These are phyloP conservation scores for Aphanomyces invadans DNA, from an alignment of 352 stramenopile species.

Conservation along the genomic window DNA sequence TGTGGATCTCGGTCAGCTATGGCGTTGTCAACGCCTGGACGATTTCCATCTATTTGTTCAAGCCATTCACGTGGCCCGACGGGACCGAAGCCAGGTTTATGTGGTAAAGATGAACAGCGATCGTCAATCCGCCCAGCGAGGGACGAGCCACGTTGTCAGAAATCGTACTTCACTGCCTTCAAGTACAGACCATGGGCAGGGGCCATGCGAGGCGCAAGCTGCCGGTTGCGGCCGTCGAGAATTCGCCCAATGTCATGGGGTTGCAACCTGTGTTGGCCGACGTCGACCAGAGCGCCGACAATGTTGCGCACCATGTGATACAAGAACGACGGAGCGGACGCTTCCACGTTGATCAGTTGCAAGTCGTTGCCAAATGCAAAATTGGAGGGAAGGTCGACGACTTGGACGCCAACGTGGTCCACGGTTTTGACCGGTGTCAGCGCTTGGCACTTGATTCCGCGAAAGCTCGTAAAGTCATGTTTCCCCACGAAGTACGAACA, in stretches of 20 bases:
- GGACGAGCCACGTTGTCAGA: too few species aligned
- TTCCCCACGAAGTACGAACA: constrained; percentile 15
- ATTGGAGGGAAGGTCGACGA: not conserved
- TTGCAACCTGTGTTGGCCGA: constrained; percentile 42
- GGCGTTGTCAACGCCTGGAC: constrained; percentile 54
- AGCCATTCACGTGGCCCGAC: constrained; percentile 70
- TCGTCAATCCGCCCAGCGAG: too few species aligned
- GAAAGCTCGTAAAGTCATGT: constrained; percentile 24
- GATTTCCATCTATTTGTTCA: constrained; percentile 64
- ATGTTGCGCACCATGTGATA: constrained; percentile 86
- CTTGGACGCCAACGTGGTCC: not conserved
- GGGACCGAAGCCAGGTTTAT: constrained; percentile 76
- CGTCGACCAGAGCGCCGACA: constrained; percentile 68
- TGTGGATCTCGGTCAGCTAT: constrained; percentile 38
- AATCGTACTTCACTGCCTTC: constrained; percentile 4
- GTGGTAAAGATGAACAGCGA: constrained; percentile 42
- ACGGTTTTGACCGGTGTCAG: not conserved
- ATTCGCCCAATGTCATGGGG: constrained; percentile 42
- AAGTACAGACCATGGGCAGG: constrained; percentile 23
- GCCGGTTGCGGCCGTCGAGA: constrained; percentile 41
- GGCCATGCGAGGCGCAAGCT: constrained; percentile 7
- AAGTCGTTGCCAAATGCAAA: not conserved
- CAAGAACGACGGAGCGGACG: constrained; percentile 34
- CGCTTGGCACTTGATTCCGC: constrained; percentile 18
- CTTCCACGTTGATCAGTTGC: constrained; percentile 12